A percentile compares a stretch with the other conserved stretches of the same genome.
phyloP scores from a whole-genome alignment of 441 rosid species.

The Aquilaria agallochum region DNA sequence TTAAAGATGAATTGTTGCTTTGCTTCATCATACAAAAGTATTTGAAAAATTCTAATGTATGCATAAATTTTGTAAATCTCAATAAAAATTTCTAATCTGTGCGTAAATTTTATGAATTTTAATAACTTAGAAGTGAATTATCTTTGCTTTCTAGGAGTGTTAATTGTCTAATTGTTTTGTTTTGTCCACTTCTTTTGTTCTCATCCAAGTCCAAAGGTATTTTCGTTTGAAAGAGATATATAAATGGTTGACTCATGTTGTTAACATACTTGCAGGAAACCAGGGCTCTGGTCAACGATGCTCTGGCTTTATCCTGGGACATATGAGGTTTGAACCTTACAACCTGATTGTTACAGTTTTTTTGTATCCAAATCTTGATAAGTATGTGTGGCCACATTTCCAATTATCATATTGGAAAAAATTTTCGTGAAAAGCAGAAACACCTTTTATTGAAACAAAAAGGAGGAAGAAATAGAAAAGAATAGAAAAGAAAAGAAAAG shows the following conservation, averaged over 20 bases:
- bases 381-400: slow-evolving; percentile 1
- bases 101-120: too few relatives aligned
- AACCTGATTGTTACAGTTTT: neutral
- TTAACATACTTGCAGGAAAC: slow-evolving; percentile 42
- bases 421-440: too few relatives aligned
- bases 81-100: too few relatives aligned
- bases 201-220: neutral
- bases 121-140: neutral
- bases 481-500: too few relatives aligned
- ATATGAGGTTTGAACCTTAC: slow-evolving; percentile 50
- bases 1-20: too few relatives aligned
- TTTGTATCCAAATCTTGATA: neutral
- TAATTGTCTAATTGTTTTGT: neutral
- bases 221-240: slow-evolving; percentile 6
- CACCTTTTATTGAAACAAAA: too few relatives aligned
- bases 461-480: too few relatives aligned
- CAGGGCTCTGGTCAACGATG: slow-evolving; percentile 58
- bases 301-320: slow-evolving; percentile 91
- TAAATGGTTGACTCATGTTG: slow-evolving; percentile 7
- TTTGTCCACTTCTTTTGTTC: neutral
- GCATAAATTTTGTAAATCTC: too few relatives aligned
- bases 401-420: neutral
- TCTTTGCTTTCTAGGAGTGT: neutral
- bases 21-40: too few relatives aligned
- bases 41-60: too few relatives aligned